Evolutionary conservation across 1,284 basidiomycete genomes (phyloP), one percentile per base, ranked within the genome.

Genomic region (Rhodofomes roseus): DNA sequence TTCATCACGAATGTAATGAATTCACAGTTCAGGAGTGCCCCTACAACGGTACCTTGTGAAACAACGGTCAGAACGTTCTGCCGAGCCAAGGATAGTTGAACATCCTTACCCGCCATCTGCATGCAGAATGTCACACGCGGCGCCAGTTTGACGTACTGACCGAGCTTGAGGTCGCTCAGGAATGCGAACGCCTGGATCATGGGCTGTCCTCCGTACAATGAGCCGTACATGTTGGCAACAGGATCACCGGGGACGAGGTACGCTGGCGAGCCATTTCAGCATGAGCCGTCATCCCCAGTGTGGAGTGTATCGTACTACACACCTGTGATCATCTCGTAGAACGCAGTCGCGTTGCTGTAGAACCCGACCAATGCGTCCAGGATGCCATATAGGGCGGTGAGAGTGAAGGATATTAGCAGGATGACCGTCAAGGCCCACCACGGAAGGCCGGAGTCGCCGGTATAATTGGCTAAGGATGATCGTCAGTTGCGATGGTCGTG

Each of bases 111-210:
- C 1, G 48, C 25, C 56, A 58, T 73, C 68, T 89, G 86, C 40
- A 83, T 81, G 8, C 76, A 72, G 69, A 88, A 86, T 0, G 85
- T 86, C 1, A 79, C 79, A 1, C 81, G 77, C 18, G 86, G 86
- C 23, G 85, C 83, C 41, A 89, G 75, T 71, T 88, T 88, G 63
- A 82, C 83, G 72, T 88, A 70, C 55, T 67, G 66, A 5, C 68
- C 74, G n/a, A 81, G 76, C 70, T 83, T 81, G 25, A 82, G 71
- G 65, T 82, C 80, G 40, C 76, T 73, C 60, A 79, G 72, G 37
- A 81, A 77, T 25, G 74, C 72, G 40, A 80, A 70, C 1, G 78
- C 77, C 63, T 79, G 77, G 11, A 61, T 65, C 58, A 70, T 67
- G 22, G 71, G 66, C 60, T 68, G 68, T 56, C 69, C 67, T 41